Percentiles rank a stretch among this genome's conserved stretches.
Conservation (phyloP, 345 rosid species). For the Luvunga scandens region DNA sequence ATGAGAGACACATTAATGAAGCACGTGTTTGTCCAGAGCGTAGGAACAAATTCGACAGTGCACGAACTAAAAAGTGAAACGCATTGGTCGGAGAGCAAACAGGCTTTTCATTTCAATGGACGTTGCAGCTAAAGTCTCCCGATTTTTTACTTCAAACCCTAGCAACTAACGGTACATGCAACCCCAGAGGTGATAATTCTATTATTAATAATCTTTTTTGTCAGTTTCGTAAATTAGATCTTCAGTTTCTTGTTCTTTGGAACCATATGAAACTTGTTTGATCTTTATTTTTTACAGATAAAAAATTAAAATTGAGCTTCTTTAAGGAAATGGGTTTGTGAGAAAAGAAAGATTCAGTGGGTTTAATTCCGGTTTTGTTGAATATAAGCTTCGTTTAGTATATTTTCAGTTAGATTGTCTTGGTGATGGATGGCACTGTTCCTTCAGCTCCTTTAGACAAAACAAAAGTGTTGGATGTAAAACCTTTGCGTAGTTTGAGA, state of each 20-base stretch:
- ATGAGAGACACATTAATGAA: neutral
- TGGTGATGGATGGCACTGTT: slow-evolving; percentile 44
- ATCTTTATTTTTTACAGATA: neutral
- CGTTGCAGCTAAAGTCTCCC: neutral
- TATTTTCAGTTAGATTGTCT: neutral
- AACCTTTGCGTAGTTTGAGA: slow-evolving; percentile 65
- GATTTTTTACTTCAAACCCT: neutral
- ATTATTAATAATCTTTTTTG: neutral
- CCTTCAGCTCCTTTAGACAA: slow-evolving; percentile 44
- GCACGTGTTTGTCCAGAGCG: neutral
- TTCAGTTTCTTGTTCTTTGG: neutral
- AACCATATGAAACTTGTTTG: neutral
- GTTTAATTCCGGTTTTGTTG: neutral
- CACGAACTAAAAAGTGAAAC: neutral
- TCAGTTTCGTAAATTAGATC: neutral
- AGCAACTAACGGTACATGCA: neutral
- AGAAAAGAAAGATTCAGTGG: neutral
- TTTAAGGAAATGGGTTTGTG: neutral
- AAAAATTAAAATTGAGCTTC: neutral
- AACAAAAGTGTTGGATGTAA: slow-evolving; percentile 68
- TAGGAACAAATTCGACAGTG: neutral
- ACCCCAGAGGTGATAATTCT: neutral
- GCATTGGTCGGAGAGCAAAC: neutral
- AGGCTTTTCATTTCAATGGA: neutral
- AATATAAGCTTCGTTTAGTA: neutral